Evolutionary conservation across 2,329 filamentous ascomycete species (phyloP), one percentile per base, ranked within the genome.

Genomic region (Sordariomycetes sp.): DNA sequence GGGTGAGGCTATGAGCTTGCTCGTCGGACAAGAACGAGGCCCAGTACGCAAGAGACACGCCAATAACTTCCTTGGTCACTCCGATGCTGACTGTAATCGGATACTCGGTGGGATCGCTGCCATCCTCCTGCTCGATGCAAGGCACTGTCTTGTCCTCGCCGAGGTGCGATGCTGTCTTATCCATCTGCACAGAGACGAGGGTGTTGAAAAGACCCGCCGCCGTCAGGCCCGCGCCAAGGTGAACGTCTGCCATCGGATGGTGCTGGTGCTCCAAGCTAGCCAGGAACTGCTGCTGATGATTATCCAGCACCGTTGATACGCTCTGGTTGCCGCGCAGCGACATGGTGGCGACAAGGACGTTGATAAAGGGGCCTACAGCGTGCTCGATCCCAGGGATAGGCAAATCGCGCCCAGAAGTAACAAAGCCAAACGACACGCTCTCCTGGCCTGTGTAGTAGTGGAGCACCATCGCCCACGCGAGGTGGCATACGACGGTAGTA

Each of bases 391-490:
- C 46, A 2, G 30, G 16, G 0, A 54, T 33, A 2, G 46, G 33
- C 2, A 39, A 42, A 3, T 44, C 44, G 17, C 64, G 53, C 7
- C 64, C 64, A 4, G 61, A 61, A 2, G 66, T 43, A 0, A 61
- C 65, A 34, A 57, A 53, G 1, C 64, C 64, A 33, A 66, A 66
- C 5, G 60, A 46, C 9, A 66, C 50, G 33, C 66, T 61, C 2
- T 54, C 21, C 0, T 37, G 39, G 2, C 39, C 68, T 3, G 60
- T 46, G 41, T 77, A 77, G 6, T 55, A 53, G 14, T 61, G 52
- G 4, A 75, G 45, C 1, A 79, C 45, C 32, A 68, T 63, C 8
- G 64, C 61, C 45, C 70, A 63, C 0, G 74, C 72, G n/a, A 18
- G 6, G 15, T 27, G 17, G 24, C 21, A 6, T 10, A 11, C 1